Evolutionary conservation across 2,329 filamentous ascomycete species (phyloP), one percentile per base, ranked within the genome.

Genomic region (Knoxdaviesia capensis): DNA sequence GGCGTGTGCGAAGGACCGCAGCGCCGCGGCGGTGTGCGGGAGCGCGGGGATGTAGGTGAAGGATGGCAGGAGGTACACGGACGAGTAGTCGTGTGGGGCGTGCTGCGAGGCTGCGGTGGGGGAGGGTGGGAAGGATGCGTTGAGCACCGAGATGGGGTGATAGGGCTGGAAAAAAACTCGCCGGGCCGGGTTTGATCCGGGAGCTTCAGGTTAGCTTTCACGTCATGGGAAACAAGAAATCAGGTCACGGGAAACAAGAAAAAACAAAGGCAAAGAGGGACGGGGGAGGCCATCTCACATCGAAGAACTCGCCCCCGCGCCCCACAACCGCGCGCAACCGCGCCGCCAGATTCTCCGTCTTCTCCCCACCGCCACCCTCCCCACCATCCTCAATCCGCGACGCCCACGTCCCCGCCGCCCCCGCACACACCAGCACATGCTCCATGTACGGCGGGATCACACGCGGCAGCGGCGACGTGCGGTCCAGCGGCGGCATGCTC

Each of bases 401-500:
- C 31, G 68, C 65, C 87, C 87, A 94, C 59, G 93, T 82, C 20
- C 20, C 20, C 31, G 68, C 61, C 46, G 75, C 73, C 5, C 84
- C 86, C 0, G 86, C 93, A 47, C 80, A 87, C 9, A 94, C 67
- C 7, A 96, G 59, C 4, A 94, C 71, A 50, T 94, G 86, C 57
- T 92, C 79, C 1, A 76, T 68, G 55, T 94, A 93, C 1, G 69
- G 64, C 2, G 80, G 67, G 60, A 94, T 87, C 5, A 80, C 79
- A 8, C 82, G 82, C 53, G 81, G 78, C 37, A 94, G 63, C 11
- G 70, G 66, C 35, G 71, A 71, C 46, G 72, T 68, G 50, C 69
- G 67, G 54, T 6, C 41, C 41, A 4, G 9, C 31, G 3, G 41
- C 20, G 20, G 20, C 20, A 20, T 20, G 20, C 3, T 3, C 20